A percentile compares a stretch with the other conserved stretches of the same genome.
phyloP scores from a whole-genome alignment of 2,329 filamentous ascomycete species.

The Colletotrichum gloeosporioides region DNA sequence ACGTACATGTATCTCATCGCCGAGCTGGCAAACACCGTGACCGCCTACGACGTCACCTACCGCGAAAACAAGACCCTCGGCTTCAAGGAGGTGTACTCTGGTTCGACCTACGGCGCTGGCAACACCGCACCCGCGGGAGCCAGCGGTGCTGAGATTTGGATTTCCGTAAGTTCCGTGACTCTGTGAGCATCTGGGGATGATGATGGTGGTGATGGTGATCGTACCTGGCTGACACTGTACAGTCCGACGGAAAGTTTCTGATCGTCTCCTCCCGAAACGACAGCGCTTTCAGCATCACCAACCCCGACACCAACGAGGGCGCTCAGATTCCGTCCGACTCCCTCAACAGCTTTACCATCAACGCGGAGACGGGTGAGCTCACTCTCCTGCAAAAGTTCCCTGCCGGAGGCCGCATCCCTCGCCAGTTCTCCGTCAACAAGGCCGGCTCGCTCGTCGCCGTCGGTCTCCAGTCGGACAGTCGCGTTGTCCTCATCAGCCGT shows the following conservation, averaged over 20 bases:
- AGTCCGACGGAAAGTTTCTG: slow-evolving; percentile 68
- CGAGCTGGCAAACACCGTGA: slow-evolving; percentile 64
- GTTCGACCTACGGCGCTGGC: slow-evolving; percentile 52
- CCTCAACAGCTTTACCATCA: slow-evolving; percentile 66
- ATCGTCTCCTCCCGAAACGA: slow-evolving; percentile 73
- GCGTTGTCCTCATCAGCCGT: slow-evolving; percentile 66
- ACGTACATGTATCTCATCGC: slow-evolving; percentile 66
- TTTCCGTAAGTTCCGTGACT: slow-evolving; percentile 58
- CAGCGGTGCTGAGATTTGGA: slow-evolving; percentile 59
- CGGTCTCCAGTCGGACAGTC: slow-evolving; percentile 65
- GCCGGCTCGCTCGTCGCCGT: slow-evolving; percentile 70
- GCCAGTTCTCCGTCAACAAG: slow-evolving; percentile 72
- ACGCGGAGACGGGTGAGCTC: slow-evolving; percentile 58
- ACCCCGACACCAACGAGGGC: slow-evolving; percentile 43
- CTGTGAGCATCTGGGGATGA: neutral
- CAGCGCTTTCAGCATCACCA: slow-evolving; percentile 53
- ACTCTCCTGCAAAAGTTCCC: slow-evolving; percentile 62
- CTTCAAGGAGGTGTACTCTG: slow-evolving; percentile 53
- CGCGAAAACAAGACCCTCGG: slow-evolving; percentile 40
- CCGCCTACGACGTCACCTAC: slow-evolving; percentile 63
- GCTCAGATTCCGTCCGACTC: slow-evolving; percentile 61
- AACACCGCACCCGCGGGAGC: slow-evolving; percentile 44
- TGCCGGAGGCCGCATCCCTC: slow-evolving; percentile 68
- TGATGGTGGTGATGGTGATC: neutral
- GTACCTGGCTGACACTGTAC: neutral